phyloP scores from a whole-genome alignment of 257 asterid species.

The Rubia yunnanensis region DNA sequence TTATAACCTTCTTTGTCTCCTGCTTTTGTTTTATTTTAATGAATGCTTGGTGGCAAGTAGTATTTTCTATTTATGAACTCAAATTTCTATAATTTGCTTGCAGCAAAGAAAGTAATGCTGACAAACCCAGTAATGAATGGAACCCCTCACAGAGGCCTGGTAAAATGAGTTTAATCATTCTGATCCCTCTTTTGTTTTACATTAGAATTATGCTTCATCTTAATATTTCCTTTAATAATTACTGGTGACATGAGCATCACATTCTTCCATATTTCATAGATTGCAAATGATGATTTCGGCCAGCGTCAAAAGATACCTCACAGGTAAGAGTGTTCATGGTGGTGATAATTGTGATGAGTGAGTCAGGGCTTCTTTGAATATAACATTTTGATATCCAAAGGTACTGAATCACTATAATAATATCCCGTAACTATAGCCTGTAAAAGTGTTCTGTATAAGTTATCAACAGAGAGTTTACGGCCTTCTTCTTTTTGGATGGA shows the following conservation, averaged over 20 bases:
- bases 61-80: neutral
- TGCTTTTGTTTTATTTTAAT: neutral
- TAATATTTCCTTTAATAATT: neutral
- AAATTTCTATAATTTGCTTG: constrained; percentile 18
- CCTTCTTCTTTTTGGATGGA: too few relatives aligned
- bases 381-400: too few relatives aligned
- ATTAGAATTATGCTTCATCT: too few relatives aligned
- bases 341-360: too few relatives aligned
- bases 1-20: neutral
- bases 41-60: neutral
- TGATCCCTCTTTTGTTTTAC: neutral
- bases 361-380: too few relatives aligned
- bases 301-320: constrained; percentile 92
- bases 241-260: neutral
- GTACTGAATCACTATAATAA: too few relatives aligned
- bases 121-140: constrained; percentile 47
- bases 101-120: constrained; percentile 62
- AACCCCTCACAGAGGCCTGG: constrained; percentile 72
- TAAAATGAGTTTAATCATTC: constrained; percentile 17
- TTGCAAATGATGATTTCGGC: constrained; percentile 53
- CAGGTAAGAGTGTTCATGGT: too few relatives aligned
- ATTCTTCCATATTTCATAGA: constrained; percentile 30
- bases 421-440: too few relatives aligned
- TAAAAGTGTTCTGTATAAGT: too few relatives aligned
- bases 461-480: too few relatives aligned